Evolutionary conservation across 345 rosid genomes (phyloP).

Genomic region (Melaleuca alternifolia): DNA sequence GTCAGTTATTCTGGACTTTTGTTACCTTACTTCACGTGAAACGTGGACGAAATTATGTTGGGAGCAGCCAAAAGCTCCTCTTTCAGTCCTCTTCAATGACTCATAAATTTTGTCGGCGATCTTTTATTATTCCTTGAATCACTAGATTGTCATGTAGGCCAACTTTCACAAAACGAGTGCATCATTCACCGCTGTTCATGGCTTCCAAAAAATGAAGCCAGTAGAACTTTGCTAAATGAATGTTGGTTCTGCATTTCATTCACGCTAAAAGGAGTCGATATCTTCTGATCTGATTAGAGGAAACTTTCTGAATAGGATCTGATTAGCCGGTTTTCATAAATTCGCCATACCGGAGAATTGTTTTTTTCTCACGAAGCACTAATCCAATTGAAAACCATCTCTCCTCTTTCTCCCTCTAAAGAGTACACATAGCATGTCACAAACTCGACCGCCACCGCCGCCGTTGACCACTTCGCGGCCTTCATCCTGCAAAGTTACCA

Average conservation of each 20-base stretch:
- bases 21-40: neutral
- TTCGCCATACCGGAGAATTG: neutral
- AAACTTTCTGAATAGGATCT: neutral
- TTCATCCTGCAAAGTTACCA: too few species aligned
- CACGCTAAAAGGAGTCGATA: neutral
- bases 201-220: neutral
- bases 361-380: too few species aligned
- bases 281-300: neutral
- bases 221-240: neutral
- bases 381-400: too few species aligned
- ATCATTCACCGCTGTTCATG: neutral
- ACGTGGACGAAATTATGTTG: rapidly evolving
- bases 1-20: neutral
- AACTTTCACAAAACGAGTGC: neutral
- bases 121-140: neutral
- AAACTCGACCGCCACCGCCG: too few species aligned
- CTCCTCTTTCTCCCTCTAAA: too few species aligned
- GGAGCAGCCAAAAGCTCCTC: neutral
- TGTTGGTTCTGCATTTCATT: neutral
- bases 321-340: neutral
- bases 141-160: neutral
- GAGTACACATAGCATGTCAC: too few species aligned
- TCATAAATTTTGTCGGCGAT: neutral
- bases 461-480: too few species aligned
- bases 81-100: neutral